Percentiles rank a stretch among this genome's conserved stretches.
phyloP scores from a whole-genome alignment of 2,329 filamentous ascomycete genomes.

The Calonectria leucothoes region DNA sequence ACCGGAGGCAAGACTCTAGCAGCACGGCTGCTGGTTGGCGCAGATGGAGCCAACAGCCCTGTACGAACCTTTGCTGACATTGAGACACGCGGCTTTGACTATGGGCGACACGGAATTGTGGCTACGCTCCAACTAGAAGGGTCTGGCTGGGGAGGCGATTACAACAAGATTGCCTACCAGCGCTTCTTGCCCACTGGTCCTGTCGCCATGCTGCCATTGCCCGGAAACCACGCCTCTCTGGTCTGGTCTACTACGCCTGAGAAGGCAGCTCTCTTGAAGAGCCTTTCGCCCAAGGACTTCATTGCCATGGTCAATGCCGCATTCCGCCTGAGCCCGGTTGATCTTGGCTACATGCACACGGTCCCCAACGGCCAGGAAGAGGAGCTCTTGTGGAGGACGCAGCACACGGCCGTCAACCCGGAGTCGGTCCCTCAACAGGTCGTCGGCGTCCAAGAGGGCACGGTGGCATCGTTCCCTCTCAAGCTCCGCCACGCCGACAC shows the following conservation, averaged over 20 bases:
- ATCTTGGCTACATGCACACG: slow-evolving; percentile 86
- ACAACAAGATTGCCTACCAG: slow-evolving; percentile 86
- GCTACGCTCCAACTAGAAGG: slow-evolving; percentile 83
- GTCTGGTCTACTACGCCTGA: slow-evolving; percentile 95
- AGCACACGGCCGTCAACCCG: slow-evolving; percentile 71
- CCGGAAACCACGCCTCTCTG: slow-evolving; percentile 83
- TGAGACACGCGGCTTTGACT: slow-evolving; percentile 90
- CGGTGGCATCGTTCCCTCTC: slow-evolving; percentile 89
- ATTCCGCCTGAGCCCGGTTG: slow-evolving; percentile 83
- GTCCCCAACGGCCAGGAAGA: slow-evolving; percentile 68
- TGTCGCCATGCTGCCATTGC: slow-evolving; percentile 90
- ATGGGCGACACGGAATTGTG: slow-evolving; percentile 89
- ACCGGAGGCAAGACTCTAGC: slow-evolving; percentile 75
- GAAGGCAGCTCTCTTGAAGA: slow-evolving; percentile 83
- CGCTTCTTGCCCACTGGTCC: slow-evolving; percentile 94
- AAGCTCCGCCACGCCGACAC: slow-evolving; percentile 93
- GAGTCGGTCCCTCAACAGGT: slow-evolving; percentile 73
- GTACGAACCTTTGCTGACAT: slow-evolving; percentile 92
- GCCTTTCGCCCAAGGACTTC: slow-evolving; percentile 78
- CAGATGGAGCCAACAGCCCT: slow-evolving; percentile 94
- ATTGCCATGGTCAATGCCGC: slow-evolving; percentile 91
- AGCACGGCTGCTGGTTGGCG: slow-evolving; percentile 88
- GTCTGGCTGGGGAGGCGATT: slow-evolving; percentile 64
- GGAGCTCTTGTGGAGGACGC: slow-evolving; percentile 86
- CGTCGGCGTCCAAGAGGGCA: slow-evolving; percentile 79